A percentile compares a stretch with the other conserved stretches of the same genome.
Evolutionary conservation across 495 filamentous ascomycete genomes (phyloP).

Genomic region (Paragyromitra xinjiangensis): DNA sequence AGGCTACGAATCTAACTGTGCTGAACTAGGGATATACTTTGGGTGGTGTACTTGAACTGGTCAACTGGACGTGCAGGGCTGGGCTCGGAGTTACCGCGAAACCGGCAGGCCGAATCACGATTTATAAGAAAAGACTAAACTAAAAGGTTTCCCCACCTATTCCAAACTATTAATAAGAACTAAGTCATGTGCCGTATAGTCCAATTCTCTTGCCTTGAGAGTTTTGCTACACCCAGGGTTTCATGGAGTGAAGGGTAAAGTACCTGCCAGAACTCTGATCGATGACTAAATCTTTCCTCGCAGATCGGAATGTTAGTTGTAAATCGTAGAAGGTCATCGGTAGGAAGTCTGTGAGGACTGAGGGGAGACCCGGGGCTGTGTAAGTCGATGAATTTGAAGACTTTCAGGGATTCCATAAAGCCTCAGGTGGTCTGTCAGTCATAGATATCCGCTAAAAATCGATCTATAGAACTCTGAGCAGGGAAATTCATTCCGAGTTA

Average conservation of each 20-base stretch:
- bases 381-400: neutral
- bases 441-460: neutral
- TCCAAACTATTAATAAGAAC: too few species aligned
- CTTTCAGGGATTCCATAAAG: neutral
- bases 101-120: too few species aligned
- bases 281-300: neutral
- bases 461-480: neutral
- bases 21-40: too few species aligned
- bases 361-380: neutral
- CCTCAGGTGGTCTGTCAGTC: neutral
- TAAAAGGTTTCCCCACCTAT: too few species aligned
- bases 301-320: neutral
- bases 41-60: too few species aligned
- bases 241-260: neutral
- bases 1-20: too few species aligned
- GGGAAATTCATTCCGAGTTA: constrained; percentile 2
- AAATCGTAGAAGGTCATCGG: too few species aligned
- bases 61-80: too few species aligned
- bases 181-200: too few species aligned
- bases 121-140: too few species aligned
- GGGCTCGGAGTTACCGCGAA: too few species aligned
- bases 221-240: neutral
- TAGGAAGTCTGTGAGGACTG: too few species aligned
- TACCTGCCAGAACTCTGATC: neutral
- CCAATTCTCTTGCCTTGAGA: neutral